Percentiles rank a stretch among this genome's conserved stretches.
These are phyloP conservation scores for Picochlorum sp. DNA, from an alignment of 139 green algal genomes.

Conservation along the genomic window DNA sequence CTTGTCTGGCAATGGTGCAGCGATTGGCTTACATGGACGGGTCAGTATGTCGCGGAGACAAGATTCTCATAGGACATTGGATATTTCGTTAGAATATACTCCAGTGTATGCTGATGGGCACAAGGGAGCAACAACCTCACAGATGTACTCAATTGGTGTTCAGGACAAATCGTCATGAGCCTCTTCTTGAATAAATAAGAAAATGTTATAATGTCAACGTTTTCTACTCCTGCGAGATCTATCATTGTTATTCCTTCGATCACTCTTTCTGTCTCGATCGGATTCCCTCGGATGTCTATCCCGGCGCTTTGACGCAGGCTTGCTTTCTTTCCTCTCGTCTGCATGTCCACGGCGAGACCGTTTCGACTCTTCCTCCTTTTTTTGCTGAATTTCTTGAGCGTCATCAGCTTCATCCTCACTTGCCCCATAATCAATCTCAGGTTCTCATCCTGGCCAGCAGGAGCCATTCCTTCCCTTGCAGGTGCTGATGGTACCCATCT, in stretches of 20 bases:
- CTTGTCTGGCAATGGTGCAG: not conserved
- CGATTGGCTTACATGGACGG: constrained; percentile 34
- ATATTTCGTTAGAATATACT: constrained; percentile 57
- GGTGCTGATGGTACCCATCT: too few species aligned
- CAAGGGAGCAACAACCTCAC: not conserved
- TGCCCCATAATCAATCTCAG: not conserved
- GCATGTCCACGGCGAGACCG: too few species aligned
- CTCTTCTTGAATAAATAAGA: too few species aligned
- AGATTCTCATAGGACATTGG: constrained; percentile 55
- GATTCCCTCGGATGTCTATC: too few species aligned
- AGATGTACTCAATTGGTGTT: constrained; percentile 25
- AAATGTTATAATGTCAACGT: too few species aligned
- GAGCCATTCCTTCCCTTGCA: too few species aligned
- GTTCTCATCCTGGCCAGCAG: not conserved
- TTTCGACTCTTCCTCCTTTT: not conserved
- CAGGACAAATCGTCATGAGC: not conserved
- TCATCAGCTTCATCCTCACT: not conserved
- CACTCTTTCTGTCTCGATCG: too few species aligned
- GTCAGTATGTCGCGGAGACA: constrained; percentile 60
- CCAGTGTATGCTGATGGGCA: constrained; percentile 20
- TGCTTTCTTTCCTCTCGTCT: too few species aligned
- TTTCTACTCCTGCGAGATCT: too few species aligned
- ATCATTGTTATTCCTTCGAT: too few species aligned
- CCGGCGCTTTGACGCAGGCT: too few species aligned
- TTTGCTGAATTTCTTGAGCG: not conserved